Conservation (phyloP, 805 yeast species). For the Lachancea dasiensis region DNA sequence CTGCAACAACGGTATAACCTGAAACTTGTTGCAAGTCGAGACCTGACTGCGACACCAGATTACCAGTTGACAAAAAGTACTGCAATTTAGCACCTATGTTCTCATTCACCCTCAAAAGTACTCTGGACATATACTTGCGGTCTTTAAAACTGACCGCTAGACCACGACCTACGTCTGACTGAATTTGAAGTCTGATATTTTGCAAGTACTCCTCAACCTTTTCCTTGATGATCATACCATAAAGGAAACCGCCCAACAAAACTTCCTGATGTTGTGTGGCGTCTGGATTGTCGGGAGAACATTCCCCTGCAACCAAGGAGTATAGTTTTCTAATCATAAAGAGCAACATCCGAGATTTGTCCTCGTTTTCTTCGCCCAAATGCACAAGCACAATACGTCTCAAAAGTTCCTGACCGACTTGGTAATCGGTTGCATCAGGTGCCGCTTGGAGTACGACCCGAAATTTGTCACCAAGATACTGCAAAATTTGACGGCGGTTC, state of each 20-base stretch:
- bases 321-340: constrained; percentile 96
- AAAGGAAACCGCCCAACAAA: constrained; percentile 88
- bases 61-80: constrained; percentile 94
- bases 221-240: constrained; percentile 95
- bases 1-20: constrained; percentile 98
- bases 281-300: constrained; percentile 97
- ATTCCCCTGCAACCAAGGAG: constrained; percentile 93
- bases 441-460: constrained; percentile 88
- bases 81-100: constrained; percentile 93
- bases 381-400: constrained; percentile 86
- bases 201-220: constrained; percentile 90
- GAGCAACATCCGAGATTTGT: constrained; percentile 79
- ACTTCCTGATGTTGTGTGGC: constrained; percentile 99
- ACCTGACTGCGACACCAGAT: constrained; percentile 93
- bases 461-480: constrained; percentile 92
- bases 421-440: constrained; percentile 80
- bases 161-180: constrained; percentile 75
- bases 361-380: constrained; percentile 54
- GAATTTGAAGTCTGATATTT: constrained; percentile 64
- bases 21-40: constrained; percentile 96
- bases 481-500: constrained; percentile 82
- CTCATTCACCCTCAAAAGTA: constrained; percentile 75
- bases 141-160: constrained; percentile 77
- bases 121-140: constrained; percentile 73
- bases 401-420: constrained; percentile 83